Conservation (phyloP, 768 basidiomycete species). For the Scleroderma citrinum region DNA sequence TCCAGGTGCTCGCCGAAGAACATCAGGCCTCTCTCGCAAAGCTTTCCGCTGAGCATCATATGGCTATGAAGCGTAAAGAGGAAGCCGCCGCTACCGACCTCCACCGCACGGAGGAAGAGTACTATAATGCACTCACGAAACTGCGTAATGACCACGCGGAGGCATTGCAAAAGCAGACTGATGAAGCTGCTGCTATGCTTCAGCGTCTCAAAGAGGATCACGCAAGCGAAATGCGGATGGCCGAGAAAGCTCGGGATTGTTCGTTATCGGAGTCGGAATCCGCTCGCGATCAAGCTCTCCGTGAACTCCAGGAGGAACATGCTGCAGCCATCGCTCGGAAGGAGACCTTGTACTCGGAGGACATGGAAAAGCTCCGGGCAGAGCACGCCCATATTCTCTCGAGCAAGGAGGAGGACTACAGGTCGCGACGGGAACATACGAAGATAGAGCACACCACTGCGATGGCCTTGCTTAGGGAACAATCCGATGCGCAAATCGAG, state of each 20-base stretch:
- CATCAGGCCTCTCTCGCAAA: slow-evolving; percentile 49
- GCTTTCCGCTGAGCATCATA: slow-evolving; percentile 47
- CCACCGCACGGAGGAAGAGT: slow-evolving; percentile 72
- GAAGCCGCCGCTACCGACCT: slow-evolving; percentile 51
- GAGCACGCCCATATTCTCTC: slow-evolving; percentile 53
- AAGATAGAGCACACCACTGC: slow-evolving; percentile 32
- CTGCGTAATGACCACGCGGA: slow-evolving; percentile 68
- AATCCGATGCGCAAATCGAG: slow-evolving; percentile 45
- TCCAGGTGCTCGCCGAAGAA: slow-evolving; percentile 45
- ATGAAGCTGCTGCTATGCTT: slow-evolving; percentile 55
- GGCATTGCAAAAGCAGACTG: slow-evolving; percentile 53
- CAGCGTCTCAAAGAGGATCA: slow-evolving; percentile 75
- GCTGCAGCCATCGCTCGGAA: slow-evolving; percentile 57
- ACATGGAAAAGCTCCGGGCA: slow-evolving; percentile 58
- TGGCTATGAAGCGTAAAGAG: slow-evolving; percentile 53
- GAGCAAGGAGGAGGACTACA: slow-evolving; percentile 57
- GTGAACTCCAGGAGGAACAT: slow-evolving; percentile 70
- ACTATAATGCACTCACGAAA: slow-evolving; percentile 74
- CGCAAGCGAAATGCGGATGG: slow-evolving; percentile 62
- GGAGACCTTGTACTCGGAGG: slow-evolving; percentile 58
- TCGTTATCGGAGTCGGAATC: slow-evolving; percentile 71
- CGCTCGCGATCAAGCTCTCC: slow-evolving; percentile 52
- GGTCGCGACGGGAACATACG: slow-evolving; percentile 27
- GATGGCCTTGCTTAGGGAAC: slow-evolving; percentile 24
- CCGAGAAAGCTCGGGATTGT: slow-evolving; percentile 71